Evolutionary conservation across 2,329 filamentous ascomycete genomes (phyloP).

Genomic region (Dactylonectria macrodidyma): DNA sequence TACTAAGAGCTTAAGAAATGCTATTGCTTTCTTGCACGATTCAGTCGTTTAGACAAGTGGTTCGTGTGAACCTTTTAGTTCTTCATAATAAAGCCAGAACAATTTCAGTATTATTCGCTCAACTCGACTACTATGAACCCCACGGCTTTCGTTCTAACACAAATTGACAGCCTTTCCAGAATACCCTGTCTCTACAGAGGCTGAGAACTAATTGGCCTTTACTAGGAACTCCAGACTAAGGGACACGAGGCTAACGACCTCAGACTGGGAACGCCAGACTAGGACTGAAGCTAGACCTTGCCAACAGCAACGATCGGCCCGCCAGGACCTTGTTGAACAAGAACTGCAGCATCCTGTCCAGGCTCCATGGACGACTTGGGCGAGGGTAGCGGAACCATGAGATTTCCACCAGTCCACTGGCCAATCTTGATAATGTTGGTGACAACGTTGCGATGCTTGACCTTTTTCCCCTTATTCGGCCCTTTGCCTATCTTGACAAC

Average conservation of each 20-base stretch:
- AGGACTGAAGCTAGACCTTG: constrained; percentile 31
- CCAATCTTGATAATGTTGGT: constrained; percentile 52
- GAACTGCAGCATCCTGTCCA: constrained; percentile 46
- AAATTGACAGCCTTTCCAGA: too few relatives aligned
- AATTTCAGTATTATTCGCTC: too few relatives aligned
- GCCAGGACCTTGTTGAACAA: constrained; percentile 47
- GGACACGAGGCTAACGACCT: too few relatives aligned
- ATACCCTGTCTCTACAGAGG: too few relatives aligned
- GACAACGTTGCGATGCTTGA: constrained; percentile 52
- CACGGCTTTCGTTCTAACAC: too few relatives aligned
- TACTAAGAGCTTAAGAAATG: constrained; percentile 33
- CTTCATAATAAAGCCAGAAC: too few relatives aligned
- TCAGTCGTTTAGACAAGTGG: background rate
- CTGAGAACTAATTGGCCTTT: too few relatives aligned
- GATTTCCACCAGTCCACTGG: constrained; percentile 53
- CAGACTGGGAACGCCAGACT: too few relatives aligned
- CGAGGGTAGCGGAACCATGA: constrained; percentile 45
- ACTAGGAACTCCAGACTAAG: too few relatives aligned
- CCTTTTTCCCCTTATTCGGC: constrained; percentile 54
- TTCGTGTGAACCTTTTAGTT: background rate
- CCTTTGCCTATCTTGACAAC: constrained; percentile 51
- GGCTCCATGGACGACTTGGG: constrained; percentile 38
- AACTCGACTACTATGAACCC: too few relatives aligned
- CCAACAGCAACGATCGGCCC: constrained; percentile 47
- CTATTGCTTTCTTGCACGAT: constrained; percentile 32